A percentile compares a stretch with the other conserved stretches of the same genome.
These are phyloP conservation scores for Apostasia ramifera DNA, from an alignment of 106 monocot species.

Conservation along the genomic window DNA sequence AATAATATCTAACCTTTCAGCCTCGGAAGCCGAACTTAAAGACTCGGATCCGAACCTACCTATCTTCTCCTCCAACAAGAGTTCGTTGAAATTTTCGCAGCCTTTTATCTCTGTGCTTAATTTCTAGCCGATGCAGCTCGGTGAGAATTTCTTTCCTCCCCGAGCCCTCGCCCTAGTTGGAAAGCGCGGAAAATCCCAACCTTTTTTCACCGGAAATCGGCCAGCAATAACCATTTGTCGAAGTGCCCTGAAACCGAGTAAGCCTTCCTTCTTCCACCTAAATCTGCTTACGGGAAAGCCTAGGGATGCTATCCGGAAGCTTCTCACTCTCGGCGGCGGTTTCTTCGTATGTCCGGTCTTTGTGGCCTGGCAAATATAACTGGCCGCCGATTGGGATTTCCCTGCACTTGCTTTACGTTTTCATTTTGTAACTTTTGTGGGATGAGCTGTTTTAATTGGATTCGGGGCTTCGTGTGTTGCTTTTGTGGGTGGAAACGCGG, in stretches of 20 bases:
- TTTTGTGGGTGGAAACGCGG: background rate
- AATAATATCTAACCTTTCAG: background rate
- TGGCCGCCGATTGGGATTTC: constrained; percentile 1
- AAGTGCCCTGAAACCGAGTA: background rate
- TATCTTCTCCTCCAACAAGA: constrained; percentile 8
- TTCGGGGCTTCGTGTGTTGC: background rate
- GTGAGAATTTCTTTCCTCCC: background rate
- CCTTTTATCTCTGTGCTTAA: constrained; percentile 2
- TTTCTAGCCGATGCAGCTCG: constrained; percentile 4
- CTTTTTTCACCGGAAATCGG: background rate
- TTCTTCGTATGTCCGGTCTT: background rate
- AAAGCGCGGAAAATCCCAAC: constrained; percentile 9
- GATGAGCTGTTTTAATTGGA: background rate
- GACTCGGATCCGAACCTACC: constrained; percentile 10
- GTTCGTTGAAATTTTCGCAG: constrained; percentile 13
- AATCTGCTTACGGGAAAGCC: constrained; percentile 3
- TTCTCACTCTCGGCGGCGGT: no score
- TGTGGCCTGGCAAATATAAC: background rate
- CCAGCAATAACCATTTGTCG: background rate
- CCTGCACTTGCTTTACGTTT: background rate
- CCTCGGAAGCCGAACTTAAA: background rate
- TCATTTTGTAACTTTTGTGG: background rate
- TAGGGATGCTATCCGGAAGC: background rate
- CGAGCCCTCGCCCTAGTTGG: constrained; percentile 5
- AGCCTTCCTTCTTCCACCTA: background rate